Conservation (phyloP, 169 alveolate genomes). For the Plasmodium relictum region DNA sequence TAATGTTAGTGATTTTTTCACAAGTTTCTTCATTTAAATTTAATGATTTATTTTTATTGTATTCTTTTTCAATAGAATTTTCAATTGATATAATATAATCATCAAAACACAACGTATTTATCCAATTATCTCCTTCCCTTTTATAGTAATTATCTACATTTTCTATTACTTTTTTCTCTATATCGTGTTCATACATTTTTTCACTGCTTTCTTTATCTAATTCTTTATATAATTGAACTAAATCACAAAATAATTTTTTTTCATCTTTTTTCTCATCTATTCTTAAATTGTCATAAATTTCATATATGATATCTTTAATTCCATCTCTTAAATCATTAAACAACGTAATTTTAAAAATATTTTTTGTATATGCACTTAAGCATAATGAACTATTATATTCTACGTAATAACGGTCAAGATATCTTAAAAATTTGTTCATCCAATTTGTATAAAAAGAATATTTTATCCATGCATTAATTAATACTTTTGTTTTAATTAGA, state of each 20-base stretch:
- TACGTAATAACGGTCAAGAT: slow-evolving; percentile 78
- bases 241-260: slow-evolving; percentile 56
- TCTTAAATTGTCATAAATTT: slow-evolving; percentile 49
- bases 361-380: slow-evolving; percentile 70
- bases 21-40: slow-evolving; percentile 60
- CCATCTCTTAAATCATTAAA: slow-evolving; percentile 57
- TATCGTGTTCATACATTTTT: slow-evolving; percentile 73
- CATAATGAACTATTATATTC: slow-evolving; percentile 75
- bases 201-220: slow-evolving; percentile 66
- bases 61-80: slow-evolving; percentile 67
- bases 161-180: slow-evolving; percentile 61
- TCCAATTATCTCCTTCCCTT: slow-evolving; percentile 72
- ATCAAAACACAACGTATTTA: slow-evolving; percentile 42
- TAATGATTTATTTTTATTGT: slow-evolving; percentile 48
- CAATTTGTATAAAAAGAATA: slow-evolving; percentile 79
- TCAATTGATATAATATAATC: slow-evolving; percentile 78
- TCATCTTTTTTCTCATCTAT: slow-evolving; percentile 34
- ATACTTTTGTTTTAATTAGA: slow-evolving; percentile 32
- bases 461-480: slow-evolving; percentile 79
- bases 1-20: slow-evolving; percentile 64
- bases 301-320: slow-evolving; percentile 40
- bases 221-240: slow-evolving; percentile 60
- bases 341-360: slow-evolving; percentile 58
- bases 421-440: slow-evolving; percentile 82
- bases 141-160: slow-evolving; percentile 71